Conservation (phyloP, 371 early-diverging fungal species). For the Apophysomyces ossiformis region DNA sequence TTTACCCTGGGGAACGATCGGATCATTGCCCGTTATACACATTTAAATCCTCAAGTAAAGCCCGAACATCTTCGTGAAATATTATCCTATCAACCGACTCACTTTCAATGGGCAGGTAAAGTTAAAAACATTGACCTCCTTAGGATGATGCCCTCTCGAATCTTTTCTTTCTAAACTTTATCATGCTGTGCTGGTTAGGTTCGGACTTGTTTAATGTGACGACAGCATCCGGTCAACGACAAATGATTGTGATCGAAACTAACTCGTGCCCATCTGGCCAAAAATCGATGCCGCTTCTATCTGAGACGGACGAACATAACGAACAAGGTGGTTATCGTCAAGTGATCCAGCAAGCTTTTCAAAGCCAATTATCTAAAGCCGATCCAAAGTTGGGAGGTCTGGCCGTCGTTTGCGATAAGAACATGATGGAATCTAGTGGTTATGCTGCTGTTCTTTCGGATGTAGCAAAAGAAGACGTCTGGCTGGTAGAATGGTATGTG, state of each 20-base stretch:
- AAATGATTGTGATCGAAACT: conserved; percentile 97
- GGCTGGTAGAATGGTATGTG: conserved; percentile 83
- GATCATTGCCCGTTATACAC: conserved; percentile 88
- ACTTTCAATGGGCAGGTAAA: conserved; percentile 92
- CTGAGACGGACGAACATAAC: conserved; percentile 76
- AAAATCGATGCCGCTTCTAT: conserved; percentile 92
- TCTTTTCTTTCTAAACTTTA: conserved; percentile 10
- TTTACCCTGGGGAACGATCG: conserved; percentile 90
- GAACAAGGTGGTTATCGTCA: conserved; percentile 79
- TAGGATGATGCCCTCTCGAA: neutral
- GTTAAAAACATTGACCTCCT: neutral
- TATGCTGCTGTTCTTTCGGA: conserved; percentile 92
- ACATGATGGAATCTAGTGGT: conserved; percentile 90
- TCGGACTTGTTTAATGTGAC: conserved; percentile 94
- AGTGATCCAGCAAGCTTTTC: conserved; percentile 82
- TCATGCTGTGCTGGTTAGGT: conserved; percentile 43
- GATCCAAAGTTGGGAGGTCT: conserved; percentile 78
- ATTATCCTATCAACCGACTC: conserved; percentile 77
- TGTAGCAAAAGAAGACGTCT: conserved; percentile 82
- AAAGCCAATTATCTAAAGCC: conserved; percentile 70
- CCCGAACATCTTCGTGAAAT: conserved; percentile 64
- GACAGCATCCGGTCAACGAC: conserved; percentile 83
- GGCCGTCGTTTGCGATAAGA: conserved; percentile 92
- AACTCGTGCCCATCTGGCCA: conserved; percentile 96
- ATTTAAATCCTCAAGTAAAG: conserved; percentile 87